Evolutionary conservation across 2,329 filamentous ascomycete species (phyloP), one percentile per base, ranked within the genome.

Genomic region (Dothideomycetes sp.): DNA sequence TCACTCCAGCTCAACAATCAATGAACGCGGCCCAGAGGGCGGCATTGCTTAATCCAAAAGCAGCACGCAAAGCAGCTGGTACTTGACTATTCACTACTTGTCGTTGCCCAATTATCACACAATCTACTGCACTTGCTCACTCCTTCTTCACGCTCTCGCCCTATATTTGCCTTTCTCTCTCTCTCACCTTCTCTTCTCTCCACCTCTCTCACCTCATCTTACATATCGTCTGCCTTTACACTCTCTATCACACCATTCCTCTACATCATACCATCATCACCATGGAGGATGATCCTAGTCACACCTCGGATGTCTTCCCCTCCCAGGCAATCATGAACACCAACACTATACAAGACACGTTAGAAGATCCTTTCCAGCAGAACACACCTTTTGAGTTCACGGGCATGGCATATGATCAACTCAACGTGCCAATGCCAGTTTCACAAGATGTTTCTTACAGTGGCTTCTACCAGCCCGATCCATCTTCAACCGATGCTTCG

Each of bases 41-140:
- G 18, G 49, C 53, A 5, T 47, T 63, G 8, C 54, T 64, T 20
- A 60, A 62, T 34, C 59, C 59, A 2, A 57, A 52, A 34, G 48
- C 55, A 7, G 39, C 51, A 2, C 37, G 37, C 12, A 40, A 33
- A 33, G 37, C 28, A 33, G 37, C 37, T 20, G 30, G 10, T 11
- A 33, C 9, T 15, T 20, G 19, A n/a, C 18, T 12, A 12, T 30
- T 17, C 22, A 17, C 18, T 19, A 7, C 10, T 6, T 30, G 15
- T 17, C 33, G n/a, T n/a, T n/a, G n/a, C n/a, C n/a, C n/a, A n/a
- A n/a, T n/a, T n/a, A n/a, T n/a, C n/a, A n/a, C n/a, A n/a, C n/a
- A n/a, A n/a, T n/a, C n/a, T n/a, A n/a, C n/a, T n/a, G 15, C n/a
- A 12, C 27, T 12, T 13, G 5, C n/a, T 11, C n/a, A 12, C 27